Conservation (phyloP, 306 rosid species). For the Malus sieversii region DNA sequence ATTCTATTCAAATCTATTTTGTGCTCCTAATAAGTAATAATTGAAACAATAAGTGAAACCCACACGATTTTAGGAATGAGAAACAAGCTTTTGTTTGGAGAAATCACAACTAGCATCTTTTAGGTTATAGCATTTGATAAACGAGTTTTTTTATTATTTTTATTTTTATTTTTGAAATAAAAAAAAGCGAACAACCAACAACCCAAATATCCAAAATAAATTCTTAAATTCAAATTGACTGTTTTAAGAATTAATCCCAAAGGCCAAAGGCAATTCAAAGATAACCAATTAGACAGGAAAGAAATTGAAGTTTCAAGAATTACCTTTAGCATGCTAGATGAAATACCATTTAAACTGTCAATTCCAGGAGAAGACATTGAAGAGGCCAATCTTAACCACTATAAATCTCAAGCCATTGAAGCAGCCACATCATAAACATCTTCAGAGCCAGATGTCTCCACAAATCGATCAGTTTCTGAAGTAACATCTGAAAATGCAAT, state of each 20-base stretch:
- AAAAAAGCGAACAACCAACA: too few species aligned
- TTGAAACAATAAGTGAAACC: not conserved
- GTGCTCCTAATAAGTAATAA: not conserved
- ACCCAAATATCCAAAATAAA: not conserved
- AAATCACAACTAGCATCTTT: not conserved
- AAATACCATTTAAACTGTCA: not conserved
- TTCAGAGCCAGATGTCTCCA: conserved; percentile 41
- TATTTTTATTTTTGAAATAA: too few species aligned
- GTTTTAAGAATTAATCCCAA: not conserved
- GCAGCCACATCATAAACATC: conserved; percentile 39
- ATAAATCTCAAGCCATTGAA: conserved; percentile 7
- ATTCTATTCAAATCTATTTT: too few species aligned
- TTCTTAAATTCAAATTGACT: not conserved
- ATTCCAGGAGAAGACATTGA: not conserved
- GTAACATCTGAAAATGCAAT: conserved; percentile 1
- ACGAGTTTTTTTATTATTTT: too few species aligned
- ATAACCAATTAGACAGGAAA: not conserved
- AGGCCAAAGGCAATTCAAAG: not conserved
- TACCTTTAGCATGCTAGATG: not conserved
- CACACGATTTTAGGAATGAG: not conserved
- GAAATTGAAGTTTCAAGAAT: not conserved
- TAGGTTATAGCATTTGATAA: not conserved
- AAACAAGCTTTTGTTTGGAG: not conserved
- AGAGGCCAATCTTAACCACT: conserved; percentile 18
- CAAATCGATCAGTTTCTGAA: conserved; percentile 10